A percentile compares a stretch with the other conserved stretches of the same genome.
These are phyloP conservation scores for Cercophora newfieldiana DNA, from an alignment of 495 filamentous ascomycete genomes.

Conservation along the genomic window DNA sequence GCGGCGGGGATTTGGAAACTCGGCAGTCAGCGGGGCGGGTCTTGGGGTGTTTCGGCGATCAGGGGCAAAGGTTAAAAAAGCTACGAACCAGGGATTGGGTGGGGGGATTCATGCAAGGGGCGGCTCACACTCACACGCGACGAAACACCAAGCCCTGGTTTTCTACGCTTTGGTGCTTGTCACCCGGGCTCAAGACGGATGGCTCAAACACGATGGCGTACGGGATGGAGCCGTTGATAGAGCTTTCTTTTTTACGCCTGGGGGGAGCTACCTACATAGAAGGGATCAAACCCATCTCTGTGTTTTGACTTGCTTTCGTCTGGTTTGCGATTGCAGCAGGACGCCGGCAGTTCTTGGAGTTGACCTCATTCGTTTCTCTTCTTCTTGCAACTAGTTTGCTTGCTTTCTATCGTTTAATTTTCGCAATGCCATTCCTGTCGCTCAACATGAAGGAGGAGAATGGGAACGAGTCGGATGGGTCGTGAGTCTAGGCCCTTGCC, in stretches of 20 bases:
- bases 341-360: slow-evolving; percentile 4
- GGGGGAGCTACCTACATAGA: background rate
- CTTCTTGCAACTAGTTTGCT: background rate
- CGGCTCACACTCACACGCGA: background rate
- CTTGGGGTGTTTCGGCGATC: slow-evolving; percentile 6
- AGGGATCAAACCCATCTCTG: background rate
- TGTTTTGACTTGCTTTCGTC: background rate
- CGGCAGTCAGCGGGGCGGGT: background rate
- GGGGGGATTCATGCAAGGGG: slow-evolving; percentile 4
- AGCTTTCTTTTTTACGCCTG: background rate
- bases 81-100: background rate
- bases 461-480: background rate
- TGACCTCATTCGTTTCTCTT: slow-evolving; percentile 4
- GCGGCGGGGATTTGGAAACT: background rate
- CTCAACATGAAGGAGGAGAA: background rate
- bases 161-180: background rate
- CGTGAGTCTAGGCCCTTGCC: background rate
- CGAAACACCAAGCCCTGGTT: slow-evolving; percentile 5
- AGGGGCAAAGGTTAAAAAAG: background rate
- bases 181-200: background rate
- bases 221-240: background rate
- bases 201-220: slow-evolving; percentile 5
- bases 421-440: background rate
- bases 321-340: background rate
- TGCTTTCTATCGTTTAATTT: slow-evolving; percentile 8